Evolutionary conservation across 2,329 filamentous ascomycete genomes (phyloP), one percentile per base, ranked within the genome.

Genomic region (Aspergillus pseudoterreus): DNA sequence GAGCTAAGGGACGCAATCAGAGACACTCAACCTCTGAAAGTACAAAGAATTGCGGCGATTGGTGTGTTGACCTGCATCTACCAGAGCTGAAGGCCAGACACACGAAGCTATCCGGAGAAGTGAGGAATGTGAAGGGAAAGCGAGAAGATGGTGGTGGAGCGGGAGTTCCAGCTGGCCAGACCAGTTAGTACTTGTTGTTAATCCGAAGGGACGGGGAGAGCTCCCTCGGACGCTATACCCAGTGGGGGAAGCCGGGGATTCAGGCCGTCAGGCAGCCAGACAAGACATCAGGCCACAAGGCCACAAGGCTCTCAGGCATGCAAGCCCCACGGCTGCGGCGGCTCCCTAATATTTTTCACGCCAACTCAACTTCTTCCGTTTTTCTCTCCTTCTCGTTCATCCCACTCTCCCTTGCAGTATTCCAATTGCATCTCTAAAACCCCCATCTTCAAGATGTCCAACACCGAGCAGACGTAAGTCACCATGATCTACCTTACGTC

Each of bases 391-490:
- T 57, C 45, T 51, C 52, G 27, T 45, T 59, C 66, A 54, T 54
- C 54, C 49, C 44, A 54, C 44, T 50, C 47, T 53, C 49, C 47
- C 42, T 38, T 38, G 32, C 15, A 44, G 42, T 51, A 51, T 47
- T 35, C 41, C 38, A 27, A 24, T 49, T 32, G 22, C 24, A 38
- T 54, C 44, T 43, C 55, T 63, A 30, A 30, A 30, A 30, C 27
- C 63, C 57, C 58, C 69, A 64, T 61, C 68, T 60, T 69, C 78
- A 84, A 72, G 71, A 88, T 88, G 85, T 82, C 88, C 79, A 79
- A 76, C 27, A 30, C 27, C 77, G 90, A 95, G 81, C 88, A 92
- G 82, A 96, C 91, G 90, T 95, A 79, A 77, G 88, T 79, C 39
- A 3, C 43, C 43, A n/a, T 42, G n/a, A 5, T 19, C 15, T 42